Base-by-base conservation (phyloP, 2,329 filamentous ascomycete genomes). In the Botrytis hyacinthi region DNA sequence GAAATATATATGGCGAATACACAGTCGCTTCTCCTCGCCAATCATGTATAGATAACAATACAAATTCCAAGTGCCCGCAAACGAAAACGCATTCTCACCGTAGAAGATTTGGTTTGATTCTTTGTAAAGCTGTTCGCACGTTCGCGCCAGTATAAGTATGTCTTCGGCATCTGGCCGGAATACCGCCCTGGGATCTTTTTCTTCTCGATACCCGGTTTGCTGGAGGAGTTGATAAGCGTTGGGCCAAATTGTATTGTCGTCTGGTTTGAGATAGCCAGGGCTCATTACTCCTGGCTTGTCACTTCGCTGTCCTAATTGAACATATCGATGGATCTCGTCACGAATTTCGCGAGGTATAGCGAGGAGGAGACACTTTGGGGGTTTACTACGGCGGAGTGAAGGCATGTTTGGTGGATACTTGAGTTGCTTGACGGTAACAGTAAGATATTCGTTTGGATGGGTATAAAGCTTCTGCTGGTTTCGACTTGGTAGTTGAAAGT, bases 11-110 rank as follows among this genome's bases (percentile, higher is more conserved):
- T 16, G 37, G 42, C 68, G n/a, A n/a, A 70, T 44, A 46, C n/a
- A 70, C 12, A 26, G 14, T 9, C 51, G 51, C 20, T 35, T 57
- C n/a, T 44, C 9, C 18, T n/a, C 12, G 16, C 51, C 68, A 14
- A 70, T 61, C 18, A 70, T 70, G 26, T 70, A 70, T 3, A 70
- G 42, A 26, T 44, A 70, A 22, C 37, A 57, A 35, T 70, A 70
- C 20, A 61, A 12, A 26, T 16, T 29, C 51, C 51, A 70, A 9
- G 51, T 61, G n/a, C 26, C 4, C 2, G 3, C 10, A 54, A 70
- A 70, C 3, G 20, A 22, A 32, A 70, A 44, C 22, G 32, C 6
- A 29, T 42, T 70, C 29, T 14, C n/a, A 14, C 51, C 20, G 22
- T n/a, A 61, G 12, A 35, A 70, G 2, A 70, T 35, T 4, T 32